Percentiles rank a stretch among this genome's conserved stretches.
Conservation (phyloP, 2,329 filamentous ascomycete species). For the Paraphaeosphaeria sporulosa region DNA sequence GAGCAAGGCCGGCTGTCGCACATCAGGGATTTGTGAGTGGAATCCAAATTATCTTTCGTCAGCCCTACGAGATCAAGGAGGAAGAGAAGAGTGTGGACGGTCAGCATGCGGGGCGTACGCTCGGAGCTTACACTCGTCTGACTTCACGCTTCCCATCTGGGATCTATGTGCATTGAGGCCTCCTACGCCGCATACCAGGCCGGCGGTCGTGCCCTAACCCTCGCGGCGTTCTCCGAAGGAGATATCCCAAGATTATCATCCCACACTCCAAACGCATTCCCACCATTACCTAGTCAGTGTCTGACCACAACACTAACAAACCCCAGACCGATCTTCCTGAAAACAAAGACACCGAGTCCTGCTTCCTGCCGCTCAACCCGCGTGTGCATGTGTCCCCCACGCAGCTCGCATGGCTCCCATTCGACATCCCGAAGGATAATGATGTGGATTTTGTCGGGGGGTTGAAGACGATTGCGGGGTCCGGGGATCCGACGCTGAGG, state of each 20-base stretch:
- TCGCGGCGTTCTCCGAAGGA: conserved; percentile 12
- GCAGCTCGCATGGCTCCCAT: conserved; percentile 48
- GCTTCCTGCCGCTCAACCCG: conserved; percentile 45
- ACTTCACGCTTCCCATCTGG: conserved; percentile 7
- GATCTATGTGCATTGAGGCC: neutral
- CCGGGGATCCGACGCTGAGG: conserved; percentile 48
- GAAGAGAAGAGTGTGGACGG: conserved; percentile 10
- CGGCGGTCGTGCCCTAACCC: conserved; percentile 3
- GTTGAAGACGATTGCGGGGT: conserved; percentile 48
- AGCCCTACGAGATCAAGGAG: conserved; percentile 13
- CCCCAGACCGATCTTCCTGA: conserved; percentile 45
- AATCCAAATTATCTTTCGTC: conserved; percentile 15
- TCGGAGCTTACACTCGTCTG: neutral
- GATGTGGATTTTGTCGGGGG: conserved; percentile 45
- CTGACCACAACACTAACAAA: conserved; percentile 36
- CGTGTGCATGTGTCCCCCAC: conserved; percentile 48
- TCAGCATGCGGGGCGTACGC: conserved; percentile 1
- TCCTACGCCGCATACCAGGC: neutral
- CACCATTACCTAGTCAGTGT: neutral
- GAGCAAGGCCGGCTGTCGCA: conserved; percentile 47
- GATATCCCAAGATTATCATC: neutral
- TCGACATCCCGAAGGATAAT: conserved; percentile 43
- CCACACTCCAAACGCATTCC: neutral
- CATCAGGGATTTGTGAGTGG: conserved; percentile 49
- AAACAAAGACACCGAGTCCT: conserved; percentile 46